These are phyloP conservation scores for Mucor plumbeus DNA, from an alignment of 371 early-diverging fungal species.

Conservation along the genomic window DNA sequence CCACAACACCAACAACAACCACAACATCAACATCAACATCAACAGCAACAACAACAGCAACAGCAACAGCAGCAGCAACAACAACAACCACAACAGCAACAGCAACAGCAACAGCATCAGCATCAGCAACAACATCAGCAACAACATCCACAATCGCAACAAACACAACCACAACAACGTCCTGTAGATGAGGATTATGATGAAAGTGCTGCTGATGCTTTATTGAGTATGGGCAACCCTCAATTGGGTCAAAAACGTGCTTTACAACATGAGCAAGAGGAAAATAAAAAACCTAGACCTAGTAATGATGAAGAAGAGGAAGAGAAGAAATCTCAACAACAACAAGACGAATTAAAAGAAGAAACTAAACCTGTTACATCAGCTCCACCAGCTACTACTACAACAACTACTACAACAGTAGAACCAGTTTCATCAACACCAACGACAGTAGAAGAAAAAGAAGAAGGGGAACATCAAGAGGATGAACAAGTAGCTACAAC, in stretches of 20 bases:
- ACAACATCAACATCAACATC: constrained; percentile 4
- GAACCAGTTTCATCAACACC: neutral
- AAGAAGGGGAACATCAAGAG: constrained; percentile 16
- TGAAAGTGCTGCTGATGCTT: constrained; percentile 38
- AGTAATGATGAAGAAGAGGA: constrained; percentile 7
- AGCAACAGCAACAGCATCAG: neutral
- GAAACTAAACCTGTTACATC: neutral
- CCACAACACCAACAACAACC: constrained; percentile 8
- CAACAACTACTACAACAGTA: constrained; percentile 2
- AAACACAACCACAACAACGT: neutral
- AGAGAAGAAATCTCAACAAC: neutral
- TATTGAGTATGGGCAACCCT: constrained; percentile 38
- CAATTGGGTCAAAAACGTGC: constrained; percentile 33
- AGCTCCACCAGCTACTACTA: neutral
- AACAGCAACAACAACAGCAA: constrained; percentile 12
- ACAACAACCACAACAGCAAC: neutral
- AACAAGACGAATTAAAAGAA: constrained; percentile 3
- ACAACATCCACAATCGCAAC: neutral
- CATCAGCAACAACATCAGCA: neutral
- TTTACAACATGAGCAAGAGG: constrained; percentile 18
- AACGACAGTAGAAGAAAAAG: constrained; percentile 4
- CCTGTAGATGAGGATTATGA: constrained; percentile 32
- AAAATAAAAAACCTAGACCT: constrained; percentile 21
- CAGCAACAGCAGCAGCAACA: constrained; percentile 4
- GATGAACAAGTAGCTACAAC: neutral